Evolutionary conservation across 768 basidiomycete species (phyloP).

Genomic region (Podaxis sp.): DNA sequence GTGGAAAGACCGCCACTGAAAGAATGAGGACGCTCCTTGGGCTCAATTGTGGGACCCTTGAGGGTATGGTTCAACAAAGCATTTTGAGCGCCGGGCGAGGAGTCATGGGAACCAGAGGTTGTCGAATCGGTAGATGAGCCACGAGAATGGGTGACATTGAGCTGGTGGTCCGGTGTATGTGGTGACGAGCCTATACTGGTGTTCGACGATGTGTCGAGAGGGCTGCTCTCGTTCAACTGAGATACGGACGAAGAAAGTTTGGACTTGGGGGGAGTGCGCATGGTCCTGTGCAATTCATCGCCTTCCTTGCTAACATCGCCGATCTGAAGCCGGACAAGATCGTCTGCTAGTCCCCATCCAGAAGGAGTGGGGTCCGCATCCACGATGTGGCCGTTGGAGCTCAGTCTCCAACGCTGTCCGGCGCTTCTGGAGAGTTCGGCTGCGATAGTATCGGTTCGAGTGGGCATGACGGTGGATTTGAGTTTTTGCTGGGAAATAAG

Average conservation of each 20-base stretch:
- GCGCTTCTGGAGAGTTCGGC: constrained; percentile 36
- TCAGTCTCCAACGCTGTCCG: constrained; percentile 60
- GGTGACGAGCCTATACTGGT: constrained; percentile 73
- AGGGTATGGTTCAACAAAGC: constrained; percentile 39
- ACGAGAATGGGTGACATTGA: constrained; percentile 68
- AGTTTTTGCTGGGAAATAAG: constrained; percentile 16
- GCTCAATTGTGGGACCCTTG: constrained; percentile 57
- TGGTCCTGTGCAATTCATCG: constrained; percentile 47
- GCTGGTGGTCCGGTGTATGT: constrained; percentile 60
- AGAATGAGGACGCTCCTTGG: constrained; percentile 76
- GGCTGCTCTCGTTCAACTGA: constrained; percentile 62
- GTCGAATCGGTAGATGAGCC: constrained; percentile 81
- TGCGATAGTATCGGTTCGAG: constrained; percentile 36
- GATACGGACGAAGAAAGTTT: constrained; percentile 51
- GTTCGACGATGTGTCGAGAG: constrained; percentile 68
- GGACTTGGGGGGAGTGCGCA: constrained; percentile 67
- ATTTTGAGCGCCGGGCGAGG: constrained; percentile 42
- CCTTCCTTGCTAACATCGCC: constrained; percentile 45
- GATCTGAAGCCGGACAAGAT: constrained; percentile 70
- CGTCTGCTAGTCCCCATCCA: constrained; percentile 71
- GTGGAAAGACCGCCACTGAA: constrained; percentile 75
- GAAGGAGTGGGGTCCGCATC: constrained; percentile 47
- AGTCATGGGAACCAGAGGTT: constrained; percentile 54
- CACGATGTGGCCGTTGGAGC: constrained; percentile 57
- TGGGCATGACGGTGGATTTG: constrained; percentile 35